Conservation (phyloP, 495 filamentous ascomycete species). For the Aspergillus campestris region DNA sequence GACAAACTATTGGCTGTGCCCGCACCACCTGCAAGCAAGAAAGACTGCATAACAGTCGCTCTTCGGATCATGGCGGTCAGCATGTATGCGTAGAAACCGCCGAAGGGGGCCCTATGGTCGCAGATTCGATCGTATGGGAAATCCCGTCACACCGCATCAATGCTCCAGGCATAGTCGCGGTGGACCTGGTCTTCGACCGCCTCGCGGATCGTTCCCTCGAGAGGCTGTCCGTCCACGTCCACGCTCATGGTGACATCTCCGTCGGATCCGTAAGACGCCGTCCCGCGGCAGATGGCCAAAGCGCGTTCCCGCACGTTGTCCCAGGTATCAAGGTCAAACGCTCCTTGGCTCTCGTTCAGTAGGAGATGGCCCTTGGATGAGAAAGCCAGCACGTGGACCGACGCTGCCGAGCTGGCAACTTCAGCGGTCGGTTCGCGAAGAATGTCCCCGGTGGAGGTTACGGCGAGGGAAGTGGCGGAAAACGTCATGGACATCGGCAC, state of each 20-base stretch:
- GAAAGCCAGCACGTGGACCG: constrained; percentile 71
- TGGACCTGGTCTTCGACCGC: constrained; percentile 44
- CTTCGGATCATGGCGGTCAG: too few species aligned
- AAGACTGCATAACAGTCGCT: too few species aligned
- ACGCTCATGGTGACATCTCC: constrained; percentile 37
- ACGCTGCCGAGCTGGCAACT: constrained; percentile 49
- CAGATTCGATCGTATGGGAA: background rate
- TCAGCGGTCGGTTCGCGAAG: constrained; percentile 47
- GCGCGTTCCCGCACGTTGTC: constrained; percentile 59
- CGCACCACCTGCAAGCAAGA: too few species aligned
- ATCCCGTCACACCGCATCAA: constrained; percentile 27
- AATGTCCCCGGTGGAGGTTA: constrained; percentile 43
- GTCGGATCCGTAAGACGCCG: constrained; percentile 25
- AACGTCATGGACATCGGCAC: constrained; percentile 66
- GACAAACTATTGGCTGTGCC: too few species aligned
- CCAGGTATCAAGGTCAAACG: constrained; percentile 71
- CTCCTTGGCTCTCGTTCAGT: constrained; percentile 72
- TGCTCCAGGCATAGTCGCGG: constrained; percentile 33
- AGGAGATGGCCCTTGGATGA: constrained; percentile 66
- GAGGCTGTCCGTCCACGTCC: constrained; percentile 25
- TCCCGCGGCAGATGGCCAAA: constrained; percentile 51
- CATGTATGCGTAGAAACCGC: too few species aligned
- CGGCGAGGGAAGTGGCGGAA: constrained; percentile 53
- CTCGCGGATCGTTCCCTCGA: constrained; percentile 56
- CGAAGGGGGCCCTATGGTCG: too few species aligned